Base-by-base conservation (phyloP, 192 early-diverging fungal species). In the Backusella tuberculispora region DNA sequence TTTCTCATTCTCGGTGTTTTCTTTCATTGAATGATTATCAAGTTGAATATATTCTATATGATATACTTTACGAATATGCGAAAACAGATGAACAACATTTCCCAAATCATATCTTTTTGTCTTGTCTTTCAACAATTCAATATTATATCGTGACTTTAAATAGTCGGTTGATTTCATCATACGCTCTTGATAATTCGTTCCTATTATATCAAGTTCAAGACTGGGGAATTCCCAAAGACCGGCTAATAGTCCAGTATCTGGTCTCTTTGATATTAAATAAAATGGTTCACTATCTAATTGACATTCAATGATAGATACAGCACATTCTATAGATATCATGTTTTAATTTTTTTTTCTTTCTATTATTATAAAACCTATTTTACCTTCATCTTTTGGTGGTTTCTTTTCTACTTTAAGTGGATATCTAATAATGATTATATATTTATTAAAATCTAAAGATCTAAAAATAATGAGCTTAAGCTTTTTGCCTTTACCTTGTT, bases 141-240 rank as follows among this genome's bases (percentile, higher is more conserved):
- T 43, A 6, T 69, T 40, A 40, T 74, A 77, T 2, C 50, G 74
- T n/a, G 63, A 47, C 37, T 53, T 66, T 21, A 72, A 64, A 48
- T 75, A 84, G 0, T 69, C 67, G 0, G 63, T 38, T 44, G 76
- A 46, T 60, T 77, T 67, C 29, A 77, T 48, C 10, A 71, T 17
- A 48, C 63, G 41, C 64, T 64, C 66, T 41, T 77, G 34, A 17
- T 78, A 60, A 2, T 43, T 17, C 19, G 71, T 66, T 48, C 64
- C 48, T 50, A 70, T 44, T 43, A 13, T 45, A 45, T 19, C 43
- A 26, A 83, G 76, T 24, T 85, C 85, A 1, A 84, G 73, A 0
- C 77, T 77, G 6, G 90, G 90, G 72, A 93, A 94, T 76, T 94
- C 92, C 92, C 92, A 94, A 38, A 94, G 83, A 6, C 92, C 92